A percentile compares a stretch with the other conserved stretches of the same genome.
Evolutionary conservation across 345 rosid genomes (phyloP).

Genomic region (Rhizophora mangle): DNA sequence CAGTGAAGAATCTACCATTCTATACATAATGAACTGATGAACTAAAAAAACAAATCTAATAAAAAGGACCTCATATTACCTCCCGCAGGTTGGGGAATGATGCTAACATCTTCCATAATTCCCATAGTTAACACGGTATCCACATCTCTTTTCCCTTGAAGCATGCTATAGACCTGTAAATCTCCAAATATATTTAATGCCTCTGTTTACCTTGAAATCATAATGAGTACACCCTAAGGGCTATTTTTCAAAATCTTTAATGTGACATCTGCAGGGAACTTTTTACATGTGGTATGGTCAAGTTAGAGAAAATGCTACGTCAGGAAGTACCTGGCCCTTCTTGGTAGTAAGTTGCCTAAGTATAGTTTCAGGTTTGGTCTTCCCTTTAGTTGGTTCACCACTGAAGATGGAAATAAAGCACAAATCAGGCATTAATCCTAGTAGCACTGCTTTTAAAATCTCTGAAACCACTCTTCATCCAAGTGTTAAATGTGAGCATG

Average conservation of each 20-base stretch:
- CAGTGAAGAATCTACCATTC: not conserved
- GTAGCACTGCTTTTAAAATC: not conserved
- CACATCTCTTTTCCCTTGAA: slow-evolving; percentile 90
- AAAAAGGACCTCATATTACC: slow-evolving; percentile 41
- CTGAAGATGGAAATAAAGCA: slow-evolving; percentile 39
- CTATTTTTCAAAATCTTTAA: not conserved
- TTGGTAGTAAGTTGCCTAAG: slow-evolving; percentile 90
- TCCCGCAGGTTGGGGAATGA: slow-evolving; percentile 96
- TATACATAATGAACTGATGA: not conserved
- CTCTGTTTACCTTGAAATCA: not conserved
- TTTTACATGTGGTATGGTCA: not conserved
- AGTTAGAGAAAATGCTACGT: not conserved
- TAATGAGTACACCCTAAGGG: not conserved
- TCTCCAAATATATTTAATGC: not conserved
- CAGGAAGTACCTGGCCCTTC: slow-evolving; percentile 77
- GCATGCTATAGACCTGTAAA: slow-evolving; percentile 83
- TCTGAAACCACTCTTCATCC: too few relatives aligned
- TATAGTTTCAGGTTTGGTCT: slow-evolving; percentile 76
- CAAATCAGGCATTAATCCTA: slow-evolving; percentile 9
- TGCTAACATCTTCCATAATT: slow-evolving; percentile 93
- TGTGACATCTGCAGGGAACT: not conserved
- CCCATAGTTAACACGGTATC: slow-evolving; percentile 95
- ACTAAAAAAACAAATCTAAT: not conserved
- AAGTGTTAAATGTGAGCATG: too few relatives aligned
- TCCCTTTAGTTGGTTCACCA: slow-evolving; percentile 89